A percentile compares a stretch with the other conserved stretches of the same genome.
These are phyloP conservation scores for Tricholomella constricta DNA, from an alignment of 768 basidiomycete species.

Conservation along the genomic window DNA sequence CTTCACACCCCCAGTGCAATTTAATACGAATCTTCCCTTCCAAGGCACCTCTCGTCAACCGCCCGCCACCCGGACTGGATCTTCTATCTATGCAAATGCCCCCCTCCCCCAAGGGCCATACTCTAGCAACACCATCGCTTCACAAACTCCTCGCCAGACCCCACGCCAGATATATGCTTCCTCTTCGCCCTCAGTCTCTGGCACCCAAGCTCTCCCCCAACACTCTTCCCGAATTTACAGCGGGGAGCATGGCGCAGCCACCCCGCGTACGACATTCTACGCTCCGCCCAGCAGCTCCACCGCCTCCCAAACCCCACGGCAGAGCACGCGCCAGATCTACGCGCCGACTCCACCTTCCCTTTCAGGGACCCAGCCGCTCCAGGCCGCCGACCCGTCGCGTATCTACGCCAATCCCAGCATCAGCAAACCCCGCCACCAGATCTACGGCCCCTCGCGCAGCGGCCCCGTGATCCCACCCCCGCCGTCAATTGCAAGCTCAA, in stretches of 20 bases:
- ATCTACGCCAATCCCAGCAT: neutral
- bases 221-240: neutral
- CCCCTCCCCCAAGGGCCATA: neutral
- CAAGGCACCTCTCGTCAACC: neutral
- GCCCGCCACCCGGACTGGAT: neutral
- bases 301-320: neutral
- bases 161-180: neutral
- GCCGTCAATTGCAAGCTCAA: neutral
- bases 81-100: neutral
- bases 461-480: neutral
- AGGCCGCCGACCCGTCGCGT: neutral
- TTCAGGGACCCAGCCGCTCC: neutral
- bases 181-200: neutral
- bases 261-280: neutral
- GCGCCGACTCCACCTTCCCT: neutral
- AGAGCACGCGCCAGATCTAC: neutral
- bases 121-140: neutral
- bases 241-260: neutral
- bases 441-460: conserved; percentile 1
- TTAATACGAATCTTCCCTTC: too few species aligned
- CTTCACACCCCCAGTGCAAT: neutral
- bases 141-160: neutral
- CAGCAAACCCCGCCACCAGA: neutral
- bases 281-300: neutral
- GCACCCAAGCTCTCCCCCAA: neutral